These are phyloP conservation scores for Stachybotrys echinatus DNA, from an alignment of 2,329 filamentous ascomycete genomes.

Conservation along the genomic window DNA sequence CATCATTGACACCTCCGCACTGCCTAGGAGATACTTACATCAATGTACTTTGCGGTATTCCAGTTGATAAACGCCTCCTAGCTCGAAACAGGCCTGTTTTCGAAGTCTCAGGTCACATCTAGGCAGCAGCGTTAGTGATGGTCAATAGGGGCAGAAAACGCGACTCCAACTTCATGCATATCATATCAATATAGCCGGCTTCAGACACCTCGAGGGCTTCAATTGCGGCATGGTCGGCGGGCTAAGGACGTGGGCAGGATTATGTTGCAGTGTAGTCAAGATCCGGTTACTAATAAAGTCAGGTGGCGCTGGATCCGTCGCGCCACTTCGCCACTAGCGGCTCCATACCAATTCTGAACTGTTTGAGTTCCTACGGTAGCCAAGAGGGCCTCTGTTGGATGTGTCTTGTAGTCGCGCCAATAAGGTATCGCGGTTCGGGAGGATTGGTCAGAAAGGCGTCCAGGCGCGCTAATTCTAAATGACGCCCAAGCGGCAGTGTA, in stretches of 20 bases:
- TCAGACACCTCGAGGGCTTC: background rate
- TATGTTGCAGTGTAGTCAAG: no score
- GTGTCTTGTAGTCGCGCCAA: background rate
- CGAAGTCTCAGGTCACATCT: background rate
- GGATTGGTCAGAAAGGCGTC: background rate
- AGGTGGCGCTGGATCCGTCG: no score
- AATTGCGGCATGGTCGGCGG: no score
- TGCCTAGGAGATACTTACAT: no score
- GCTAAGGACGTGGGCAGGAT: no score
- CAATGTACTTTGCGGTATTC: background rate
- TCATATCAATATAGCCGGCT: background rate
- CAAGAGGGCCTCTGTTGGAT: background rate
- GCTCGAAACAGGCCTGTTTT: background rate
- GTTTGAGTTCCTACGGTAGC: no score
- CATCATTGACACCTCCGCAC: background rate
- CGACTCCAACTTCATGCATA: background rate
- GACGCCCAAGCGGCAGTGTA: background rate
- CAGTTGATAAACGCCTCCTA: background rate
- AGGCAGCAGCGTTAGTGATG: background rate
- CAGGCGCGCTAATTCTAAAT: no score
- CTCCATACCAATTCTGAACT: no score
- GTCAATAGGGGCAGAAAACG: background rate
- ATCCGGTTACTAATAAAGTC: no score
- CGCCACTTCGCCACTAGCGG: no score
- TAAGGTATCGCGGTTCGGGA: background rate